Conservation (phyloP, 2,329 filamentous ascomycete species). For the Aspergillus uvarum region DNA sequence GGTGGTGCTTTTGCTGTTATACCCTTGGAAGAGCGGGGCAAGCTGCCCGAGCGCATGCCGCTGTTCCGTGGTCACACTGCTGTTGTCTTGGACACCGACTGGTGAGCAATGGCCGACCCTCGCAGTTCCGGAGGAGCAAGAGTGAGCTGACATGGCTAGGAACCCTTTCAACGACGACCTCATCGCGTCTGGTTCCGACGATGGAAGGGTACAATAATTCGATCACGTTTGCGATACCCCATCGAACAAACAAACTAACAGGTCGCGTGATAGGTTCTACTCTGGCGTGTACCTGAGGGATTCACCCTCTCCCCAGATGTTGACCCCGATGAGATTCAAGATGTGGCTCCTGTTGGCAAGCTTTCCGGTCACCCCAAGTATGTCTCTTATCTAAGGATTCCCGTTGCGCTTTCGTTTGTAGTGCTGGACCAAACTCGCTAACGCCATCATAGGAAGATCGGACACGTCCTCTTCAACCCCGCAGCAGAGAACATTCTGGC, state of each 20-base stretch:
- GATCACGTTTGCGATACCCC: background rate
- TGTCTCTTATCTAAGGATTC: conserved; percentile 20
- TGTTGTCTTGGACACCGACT: conserved; percentile 94
- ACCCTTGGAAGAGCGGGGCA: conserved; percentile 82
- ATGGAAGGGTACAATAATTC: conserved; percentile 67
- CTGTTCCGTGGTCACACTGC: conserved; percentile 96
- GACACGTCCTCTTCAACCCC: conserved; percentile 97
- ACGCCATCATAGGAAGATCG: conserved; percentile 72
- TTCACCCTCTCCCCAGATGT: conserved; percentile 83
- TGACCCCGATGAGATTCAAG: conserved; percentile 69
- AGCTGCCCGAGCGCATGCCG: conserved; percentile 87
- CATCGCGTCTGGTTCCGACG: conserved; percentile 91
- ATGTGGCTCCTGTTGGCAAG: conserved; percentile 78
- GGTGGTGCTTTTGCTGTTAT: conserved; percentile 97
- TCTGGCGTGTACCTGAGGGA: conserved; percentile 89
- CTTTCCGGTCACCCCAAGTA: conserved; percentile 84
- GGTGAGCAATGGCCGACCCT: conserved; percentile 56
- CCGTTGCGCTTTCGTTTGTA: background rate
- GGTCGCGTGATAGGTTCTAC: conserved; percentile 61
- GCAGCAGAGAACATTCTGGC: conserved; percentile 93
- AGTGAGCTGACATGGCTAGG: conserved; percentile 51
- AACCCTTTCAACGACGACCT: conserved; percentile 94
- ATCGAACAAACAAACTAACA: conserved; percentile 8
- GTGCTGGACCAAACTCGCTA: conserved; percentile 13
- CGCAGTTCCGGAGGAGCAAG: background rate